Evolutionary conservation across 1,284 basidiomycete species (phyloP).

Genomic region (Hymenochaete sp.): DNA sequence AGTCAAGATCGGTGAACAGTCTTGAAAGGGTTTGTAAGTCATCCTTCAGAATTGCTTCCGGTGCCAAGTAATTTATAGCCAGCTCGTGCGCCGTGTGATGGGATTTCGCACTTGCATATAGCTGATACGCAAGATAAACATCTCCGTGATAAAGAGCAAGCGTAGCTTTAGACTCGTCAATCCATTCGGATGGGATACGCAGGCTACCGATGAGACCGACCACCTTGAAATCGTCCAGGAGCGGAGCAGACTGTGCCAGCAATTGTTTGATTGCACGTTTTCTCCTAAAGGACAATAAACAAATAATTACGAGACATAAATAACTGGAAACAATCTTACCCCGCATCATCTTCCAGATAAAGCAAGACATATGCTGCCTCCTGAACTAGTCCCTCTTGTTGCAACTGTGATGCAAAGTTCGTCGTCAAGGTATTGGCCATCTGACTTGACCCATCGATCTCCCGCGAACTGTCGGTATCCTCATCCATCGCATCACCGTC

Average conservation of each 20-base stretch:
- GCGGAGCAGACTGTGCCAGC: conserved; percentile 64
- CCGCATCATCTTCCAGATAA: conserved; percentile 73
- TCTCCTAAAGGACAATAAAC: conserved; percentile 38
- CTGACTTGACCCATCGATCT: conserved; percentile 65
- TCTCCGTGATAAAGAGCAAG: conserved; percentile 55
- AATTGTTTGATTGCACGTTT: conserved; percentile 76
- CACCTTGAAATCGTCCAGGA: conserved; percentile 61
- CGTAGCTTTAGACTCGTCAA: conserved; percentile 79
- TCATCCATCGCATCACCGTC: conserved; percentile 33
- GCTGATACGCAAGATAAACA: conserved; percentile 70
- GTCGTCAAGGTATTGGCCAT: conserved; percentile 78
- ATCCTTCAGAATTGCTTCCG: conserved; percentile 78
- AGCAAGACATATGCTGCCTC: conserved; percentile 86
- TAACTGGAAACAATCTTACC: conserved; percentile 39
- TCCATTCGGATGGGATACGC: conserved; percentile 77
- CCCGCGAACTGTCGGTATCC: conserved; percentile 36
- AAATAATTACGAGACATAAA: conserved; percentile 21
- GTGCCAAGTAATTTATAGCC: conserved; percentile 76
- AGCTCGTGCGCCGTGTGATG: conserved; percentile 75
- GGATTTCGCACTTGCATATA: conserved; percentile 64
- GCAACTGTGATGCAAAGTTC: conserved; percentile 83
- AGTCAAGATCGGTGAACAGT: conserved; percentile 66
- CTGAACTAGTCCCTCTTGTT: conserved; percentile 72
- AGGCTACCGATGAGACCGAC: conserved; percentile 70
- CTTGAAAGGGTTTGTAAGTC: conserved; percentile 68